Conservation (phyloP, 805 yeast species). For the Tetrapisispora phaffii region DNA sequence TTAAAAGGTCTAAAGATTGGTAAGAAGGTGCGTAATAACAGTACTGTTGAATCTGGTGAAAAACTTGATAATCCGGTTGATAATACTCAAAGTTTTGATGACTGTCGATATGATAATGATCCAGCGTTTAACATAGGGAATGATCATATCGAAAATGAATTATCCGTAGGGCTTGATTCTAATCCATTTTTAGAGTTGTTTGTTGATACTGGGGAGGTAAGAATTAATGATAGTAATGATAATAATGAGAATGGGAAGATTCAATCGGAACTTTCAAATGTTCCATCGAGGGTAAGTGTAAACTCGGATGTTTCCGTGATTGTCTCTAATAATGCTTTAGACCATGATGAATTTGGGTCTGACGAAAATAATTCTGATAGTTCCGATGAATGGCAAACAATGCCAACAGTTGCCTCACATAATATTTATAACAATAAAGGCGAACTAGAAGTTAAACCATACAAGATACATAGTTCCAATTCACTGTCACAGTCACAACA, state of each 20-base stretch:
- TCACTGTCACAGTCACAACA: conserved; percentile 2
- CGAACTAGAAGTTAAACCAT: conserved; percentile 39
- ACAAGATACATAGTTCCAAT: conserved; percentile 3
- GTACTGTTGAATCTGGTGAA: background rate
- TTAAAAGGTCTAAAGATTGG: conserved; percentile 21
- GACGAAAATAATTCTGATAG: conserved; percentile 16
- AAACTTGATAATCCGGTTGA: background rate
- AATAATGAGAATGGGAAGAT: background rate
- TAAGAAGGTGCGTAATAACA: background rate
- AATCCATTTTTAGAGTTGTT: background rate
- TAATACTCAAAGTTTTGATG: background rate
- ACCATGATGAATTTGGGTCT: background rate
- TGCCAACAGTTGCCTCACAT: conserved; percentile 70
- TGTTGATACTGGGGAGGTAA: background rate
- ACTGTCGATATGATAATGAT: background rate
- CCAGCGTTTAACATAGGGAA: background rate
- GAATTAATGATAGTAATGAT: background rate
- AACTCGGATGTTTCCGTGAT: background rate
- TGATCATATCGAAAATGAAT: too few species aligned
- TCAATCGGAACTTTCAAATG: background rate
- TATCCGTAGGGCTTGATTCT: background rate
- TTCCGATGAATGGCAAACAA: conserved; percentile 66
- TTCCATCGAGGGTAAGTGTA: background rate
- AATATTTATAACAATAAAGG: conserved; percentile 79
- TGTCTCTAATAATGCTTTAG: background rate